These are phyloP conservation scores for Metschnikowia kofuensis DNA, from an alignment of 805 yeast genomes.

Conservation along the genomic window DNA sequence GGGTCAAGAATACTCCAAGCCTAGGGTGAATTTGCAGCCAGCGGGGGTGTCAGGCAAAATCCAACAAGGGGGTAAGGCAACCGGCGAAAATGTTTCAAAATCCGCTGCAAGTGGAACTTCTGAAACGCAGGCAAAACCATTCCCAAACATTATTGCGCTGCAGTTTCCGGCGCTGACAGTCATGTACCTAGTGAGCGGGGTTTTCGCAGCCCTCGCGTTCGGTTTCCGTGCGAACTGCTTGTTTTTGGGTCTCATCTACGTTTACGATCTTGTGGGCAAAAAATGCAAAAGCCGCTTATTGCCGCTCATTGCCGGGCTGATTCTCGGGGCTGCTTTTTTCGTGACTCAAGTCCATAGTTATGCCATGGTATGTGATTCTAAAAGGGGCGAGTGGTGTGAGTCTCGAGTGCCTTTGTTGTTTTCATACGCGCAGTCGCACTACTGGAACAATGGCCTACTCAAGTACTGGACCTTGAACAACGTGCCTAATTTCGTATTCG, in stretches of 20 bases:
- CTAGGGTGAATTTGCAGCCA: neutral
- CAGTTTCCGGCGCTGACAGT: neutral
- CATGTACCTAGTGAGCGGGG: constrained; percentile 47
- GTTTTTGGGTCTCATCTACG: constrained; percentile 63
- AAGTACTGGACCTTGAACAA: constrained; percentile 81
- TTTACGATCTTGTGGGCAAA: constrained; percentile 48
- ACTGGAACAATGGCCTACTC: constrained; percentile 85
- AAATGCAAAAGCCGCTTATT: constrained; percentile 3
- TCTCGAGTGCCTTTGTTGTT: constrained; percentile 56
- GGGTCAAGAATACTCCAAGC: neutral
- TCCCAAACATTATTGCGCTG: neutral
- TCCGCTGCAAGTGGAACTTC: neutral
- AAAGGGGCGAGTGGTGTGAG: constrained; percentile 76
- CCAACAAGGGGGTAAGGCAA: neutral
- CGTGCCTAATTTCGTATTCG: constrained; percentile 78
- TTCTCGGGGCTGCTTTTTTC: constrained; percentile 47
- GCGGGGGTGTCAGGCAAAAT: neutral
- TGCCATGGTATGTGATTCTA: constrained; percentile 55
- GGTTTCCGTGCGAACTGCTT: constrained; percentile 75
- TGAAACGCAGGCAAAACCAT: neutral
- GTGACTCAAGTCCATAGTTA: constrained; percentile 54
- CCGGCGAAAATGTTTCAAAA: neutral
- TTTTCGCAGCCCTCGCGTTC: constrained; percentile 53
- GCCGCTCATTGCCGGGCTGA: constrained; percentile 54
- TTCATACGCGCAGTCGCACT: constrained; percentile 67